These are phyloP conservation scores for Microdochium nivale DNA, from an alignment of 2,329 filamentous ascomycete species.

Conservation along the genomic window DNA sequence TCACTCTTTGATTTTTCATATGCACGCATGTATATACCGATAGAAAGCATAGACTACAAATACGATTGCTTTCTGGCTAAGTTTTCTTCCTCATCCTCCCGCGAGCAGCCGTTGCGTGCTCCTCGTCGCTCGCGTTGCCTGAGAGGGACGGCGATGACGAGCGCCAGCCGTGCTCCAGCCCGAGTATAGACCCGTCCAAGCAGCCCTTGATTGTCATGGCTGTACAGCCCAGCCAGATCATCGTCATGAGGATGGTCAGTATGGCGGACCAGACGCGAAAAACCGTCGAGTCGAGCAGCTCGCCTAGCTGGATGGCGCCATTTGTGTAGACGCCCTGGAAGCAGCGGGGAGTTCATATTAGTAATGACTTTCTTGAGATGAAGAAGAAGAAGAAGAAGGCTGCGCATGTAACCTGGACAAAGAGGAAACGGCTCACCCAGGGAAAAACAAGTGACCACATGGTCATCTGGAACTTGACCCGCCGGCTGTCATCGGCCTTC, in stretches of 20 bases:
- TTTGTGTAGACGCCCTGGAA: slow-evolving; percentile 31
- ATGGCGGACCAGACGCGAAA: slow-evolving; percentile 28
- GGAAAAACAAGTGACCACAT: slow-evolving; percentile 28
- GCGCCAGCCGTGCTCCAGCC: neutral
- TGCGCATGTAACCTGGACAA: no score
- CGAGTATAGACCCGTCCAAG: neutral
- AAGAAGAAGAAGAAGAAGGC: no score
- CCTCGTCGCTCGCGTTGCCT: neutral
- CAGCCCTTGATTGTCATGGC: neutral
- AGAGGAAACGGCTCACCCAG: slow-evolving; percentile 18
- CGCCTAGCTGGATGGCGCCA: slow-evolving; percentile 25
- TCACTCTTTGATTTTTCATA: no score
- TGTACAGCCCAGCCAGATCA: slow-evolving; percentile 15
- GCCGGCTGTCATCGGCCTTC: slow-evolving; percentile 5
- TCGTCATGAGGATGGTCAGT: slow-evolving; percentile 22
- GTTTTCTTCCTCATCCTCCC: no score
- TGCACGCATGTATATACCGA: no score
- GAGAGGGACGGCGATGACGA: neutral
- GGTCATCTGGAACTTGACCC: slow-evolving; percentile 18
- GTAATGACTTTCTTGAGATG: no score
- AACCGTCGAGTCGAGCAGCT: slow-evolving; percentile 25
- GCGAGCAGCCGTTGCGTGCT: neutral
- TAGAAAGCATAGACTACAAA: no score
- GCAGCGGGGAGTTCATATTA: no score
- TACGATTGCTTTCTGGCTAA: no score